Evolutionary conservation across 805 yeast species (phyloP).

Genomic region (Cyberlindnera nakhonratchasimensis): DNA sequence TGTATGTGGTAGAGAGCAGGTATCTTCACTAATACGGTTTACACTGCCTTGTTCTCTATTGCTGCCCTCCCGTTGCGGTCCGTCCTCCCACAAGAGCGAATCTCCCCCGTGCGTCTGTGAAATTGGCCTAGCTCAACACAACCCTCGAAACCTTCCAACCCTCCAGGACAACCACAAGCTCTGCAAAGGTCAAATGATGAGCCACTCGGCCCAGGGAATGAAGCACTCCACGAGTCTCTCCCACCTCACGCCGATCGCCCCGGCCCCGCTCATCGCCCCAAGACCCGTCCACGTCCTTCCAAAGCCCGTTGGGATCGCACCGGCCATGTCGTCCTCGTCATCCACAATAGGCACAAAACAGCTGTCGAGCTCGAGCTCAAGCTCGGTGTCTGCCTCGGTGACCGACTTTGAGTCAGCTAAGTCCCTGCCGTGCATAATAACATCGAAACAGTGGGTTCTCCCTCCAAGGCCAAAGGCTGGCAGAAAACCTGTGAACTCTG

Average conservation of each 20-base stretch:
- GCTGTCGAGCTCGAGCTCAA: conserved; percentile 4
- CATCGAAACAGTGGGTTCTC: conserved; percentile 76
- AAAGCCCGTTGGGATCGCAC: conserved; percentile 13
- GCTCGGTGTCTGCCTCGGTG: conserved; percentile 2
- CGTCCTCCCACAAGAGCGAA: too few species aligned
- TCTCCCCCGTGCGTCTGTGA: too few species aligned
- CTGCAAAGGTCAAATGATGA: conserved; percentile 4
- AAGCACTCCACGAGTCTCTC: conserved; percentile 14
- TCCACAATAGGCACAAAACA: conserved; percentile 4
- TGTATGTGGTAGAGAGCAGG: too few species aligned
- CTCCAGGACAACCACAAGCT: neutral
- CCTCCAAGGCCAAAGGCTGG: conserved; percentile 85
- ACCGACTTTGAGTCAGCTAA: conserved; percentile 1
- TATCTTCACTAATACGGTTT: too few species aligned
- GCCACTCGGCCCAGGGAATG: conserved; percentile 15
- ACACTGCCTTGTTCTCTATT: too few species aligned
- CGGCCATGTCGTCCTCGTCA: neutral
- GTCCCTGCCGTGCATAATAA: conserved; percentile 28
- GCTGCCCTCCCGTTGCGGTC: too few species aligned
- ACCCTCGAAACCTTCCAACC: neutral
- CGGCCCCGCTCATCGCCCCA: conserved; percentile 22
- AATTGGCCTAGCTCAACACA: too few species aligned
- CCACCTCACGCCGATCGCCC: conserved; percentile 20
- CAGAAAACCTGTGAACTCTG: conserved; percentile 40
- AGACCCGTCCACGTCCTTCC: conserved; percentile 24